These are phyloP conservation scores for Pestalotiopsis sp. DNA, from an alignment of 2,329 filamentous ascomycete genomes.

Conservation along the genomic window DNA sequence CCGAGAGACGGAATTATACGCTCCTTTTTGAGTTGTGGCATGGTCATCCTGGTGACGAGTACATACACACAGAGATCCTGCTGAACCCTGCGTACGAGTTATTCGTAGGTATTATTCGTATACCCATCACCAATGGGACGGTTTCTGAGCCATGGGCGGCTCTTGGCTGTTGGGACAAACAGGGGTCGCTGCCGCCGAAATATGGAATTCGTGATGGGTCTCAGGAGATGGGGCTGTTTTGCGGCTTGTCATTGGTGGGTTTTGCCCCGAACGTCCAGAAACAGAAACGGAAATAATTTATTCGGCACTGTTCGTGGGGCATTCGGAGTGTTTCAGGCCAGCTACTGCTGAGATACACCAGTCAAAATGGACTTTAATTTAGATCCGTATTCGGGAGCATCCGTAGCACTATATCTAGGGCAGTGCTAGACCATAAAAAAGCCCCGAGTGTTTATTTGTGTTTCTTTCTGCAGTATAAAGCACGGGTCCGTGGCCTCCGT, in stretches of 20 bases:
- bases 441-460: neutral
- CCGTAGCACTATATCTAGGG: neutral
- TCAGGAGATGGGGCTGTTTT: neutral
- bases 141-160: neutral
- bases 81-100: neutral
- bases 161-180: neutral
- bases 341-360: neutral
- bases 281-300: neutral
- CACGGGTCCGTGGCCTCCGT: neutral
- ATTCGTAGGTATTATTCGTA: neutral
- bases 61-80: neutral
- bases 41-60: neutral
- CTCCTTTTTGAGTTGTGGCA: neutral
- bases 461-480: neutral
- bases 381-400: neutral
- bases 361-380: neutral
- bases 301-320: neutral
- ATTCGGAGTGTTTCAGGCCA: neutral
- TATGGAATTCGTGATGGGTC: neutral
- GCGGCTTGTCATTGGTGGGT: neutral
- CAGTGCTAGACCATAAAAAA: neutral
- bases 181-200: neutral
- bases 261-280: neutral
- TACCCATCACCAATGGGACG: slow-evolving; percentile 2
- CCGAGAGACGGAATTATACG: neutral